phyloP scores from a whole-genome alignment of 441 rosid species.

The Macaranga tanarius region DNA sequence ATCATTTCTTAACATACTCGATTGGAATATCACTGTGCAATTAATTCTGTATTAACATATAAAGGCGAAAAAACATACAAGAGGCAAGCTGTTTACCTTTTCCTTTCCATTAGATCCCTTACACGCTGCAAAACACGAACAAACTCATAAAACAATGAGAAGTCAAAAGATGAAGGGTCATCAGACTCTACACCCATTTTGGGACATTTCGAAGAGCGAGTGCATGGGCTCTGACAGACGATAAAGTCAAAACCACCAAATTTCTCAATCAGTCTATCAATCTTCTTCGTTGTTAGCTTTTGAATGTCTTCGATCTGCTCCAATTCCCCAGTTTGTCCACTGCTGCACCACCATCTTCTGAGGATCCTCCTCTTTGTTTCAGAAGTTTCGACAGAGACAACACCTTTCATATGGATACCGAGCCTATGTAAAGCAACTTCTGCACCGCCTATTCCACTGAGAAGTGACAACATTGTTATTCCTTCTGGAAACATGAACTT shows the following conservation, averaged over 20 bases:
- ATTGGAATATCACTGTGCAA: too few species aligned
- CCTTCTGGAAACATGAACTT: slow-evolving; percentile 68
- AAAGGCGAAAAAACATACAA: not conserved
- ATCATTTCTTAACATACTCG: too few species aligned
- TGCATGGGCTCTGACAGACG: slow-evolving; percentile 67
- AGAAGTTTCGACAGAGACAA: slow-evolving; percentile 63
- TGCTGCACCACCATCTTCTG: slow-evolving; percentile 69
- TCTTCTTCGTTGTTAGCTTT: slow-evolving; percentile 54
- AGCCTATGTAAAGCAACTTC: slow-evolving; percentile 66
- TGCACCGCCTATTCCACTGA: slow-evolving; percentile 80
- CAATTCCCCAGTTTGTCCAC: slow-evolving; percentile 73
- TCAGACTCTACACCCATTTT: slow-evolving; percentile 20
- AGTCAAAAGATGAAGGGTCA: slow-evolving; percentile 48
- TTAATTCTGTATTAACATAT: too few species aligned
- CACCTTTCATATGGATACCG: slow-evolving; percentile 65
- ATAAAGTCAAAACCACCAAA: slow-evolving; percentile 71
- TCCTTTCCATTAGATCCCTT: slow-evolving; percentile 47
- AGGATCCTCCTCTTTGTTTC: slow-evolving; percentile 57
- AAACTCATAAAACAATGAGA: slow-evolving; percentile 61
- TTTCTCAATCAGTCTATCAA: slow-evolving; percentile 45
- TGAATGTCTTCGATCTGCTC: slow-evolving; percentile 63
- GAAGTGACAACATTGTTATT: slow-evolving; percentile 66
- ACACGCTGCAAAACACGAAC: slow-evolving; percentile 70
- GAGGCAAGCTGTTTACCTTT: slow-evolving; percentile 19
- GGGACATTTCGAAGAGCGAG: slow-evolving; percentile 30